Conservation (phyloP, 2,329 filamentous ascomycete species). For the Xylaria sp. region DNA sequence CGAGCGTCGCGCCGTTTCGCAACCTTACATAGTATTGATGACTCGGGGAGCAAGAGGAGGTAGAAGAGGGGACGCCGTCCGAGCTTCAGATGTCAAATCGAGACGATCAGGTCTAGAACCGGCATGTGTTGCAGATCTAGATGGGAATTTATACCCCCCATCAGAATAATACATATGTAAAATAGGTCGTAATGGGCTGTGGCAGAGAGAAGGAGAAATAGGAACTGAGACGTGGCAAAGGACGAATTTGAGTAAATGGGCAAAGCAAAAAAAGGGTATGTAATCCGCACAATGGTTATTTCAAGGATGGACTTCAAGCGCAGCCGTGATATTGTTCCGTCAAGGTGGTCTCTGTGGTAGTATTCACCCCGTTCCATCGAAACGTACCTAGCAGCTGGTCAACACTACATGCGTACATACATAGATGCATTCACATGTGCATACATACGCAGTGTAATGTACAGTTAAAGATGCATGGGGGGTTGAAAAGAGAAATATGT, state of each 20-base stretch:
- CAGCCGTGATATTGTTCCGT: neutral
- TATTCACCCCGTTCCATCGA: neutral
- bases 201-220: no score
- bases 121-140: slow-evolving; percentile 16
- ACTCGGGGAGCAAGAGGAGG: neutral
- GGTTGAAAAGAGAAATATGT: no score
- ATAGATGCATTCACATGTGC: no score
- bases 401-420: no score
- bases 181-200: slow-evolving; percentile 5
- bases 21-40: neutral
- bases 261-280: neutral
- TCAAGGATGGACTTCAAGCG: neutral
- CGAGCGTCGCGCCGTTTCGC: neutral
- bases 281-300: neutral
- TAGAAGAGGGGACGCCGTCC: slow-evolving; percentile 1
- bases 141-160: slow-evolving; percentile 11
- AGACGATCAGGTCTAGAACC: slow-evolving; percentile 14
- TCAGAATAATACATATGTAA: slow-evolving; percentile 6
- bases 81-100: neutral
- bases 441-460: no score
- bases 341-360: neutral
- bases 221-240: no score
- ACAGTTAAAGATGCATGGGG: no score
- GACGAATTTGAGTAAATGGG: no score
- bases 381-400: neutral